Base-by-base conservation (phyloP, 1,139 yeast species). In the Nakaseomyces glabratus region DNA sequence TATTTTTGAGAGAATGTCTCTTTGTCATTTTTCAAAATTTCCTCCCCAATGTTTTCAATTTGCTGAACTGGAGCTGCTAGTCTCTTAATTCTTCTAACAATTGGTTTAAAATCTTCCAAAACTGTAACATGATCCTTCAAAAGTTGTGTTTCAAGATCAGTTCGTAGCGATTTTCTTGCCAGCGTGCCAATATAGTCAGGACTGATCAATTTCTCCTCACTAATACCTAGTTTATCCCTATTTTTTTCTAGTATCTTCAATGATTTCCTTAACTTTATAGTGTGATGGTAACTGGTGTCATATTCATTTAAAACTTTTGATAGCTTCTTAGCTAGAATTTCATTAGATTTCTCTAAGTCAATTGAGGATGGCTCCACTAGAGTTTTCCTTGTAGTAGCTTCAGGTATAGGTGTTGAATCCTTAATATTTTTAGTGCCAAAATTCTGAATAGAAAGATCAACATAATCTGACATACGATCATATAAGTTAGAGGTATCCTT, bases 121-220 rank as follows among this genome's bases (percentile, higher is more conserved):
- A 75, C 65, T 11, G 58, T 50, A 4, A 73, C 62, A 46, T 82
- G 84, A 36, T 73, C 73, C 43, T 69, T 73, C 38, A 85, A 62
- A 28, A 84, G 62, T 39, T 82, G 86, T n/a, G 66, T 66, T 48
- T 85, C 95, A 11, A 85, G 65, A 35, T 71, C 73, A 30, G 85
- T 75, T 36, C 85, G 66, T 38, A 85, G 61, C 32, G 73, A 69
- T 45, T 81, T 68, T 57, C 75, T 59, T 3, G 74, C 60, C 24
- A 74, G 62, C 2, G 75, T 66, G 0, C 85, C 84, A n/a, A 65
- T 47, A 19, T 73, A 57, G 7, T 73, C 78, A 0, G 81, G 66
- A 28, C 69, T 68, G 8, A 73, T 66, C 30, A 76, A 52, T 23
- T 63, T 55, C 14, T 60, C 52, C 34, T 53, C 50, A 31, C 63